A percentile compares a stretch with the other conserved stretches of the same genome.
phyloP scores from a whole-genome alignment of 208 protist genomes.

The Trypanosoma grayi region DNA sequence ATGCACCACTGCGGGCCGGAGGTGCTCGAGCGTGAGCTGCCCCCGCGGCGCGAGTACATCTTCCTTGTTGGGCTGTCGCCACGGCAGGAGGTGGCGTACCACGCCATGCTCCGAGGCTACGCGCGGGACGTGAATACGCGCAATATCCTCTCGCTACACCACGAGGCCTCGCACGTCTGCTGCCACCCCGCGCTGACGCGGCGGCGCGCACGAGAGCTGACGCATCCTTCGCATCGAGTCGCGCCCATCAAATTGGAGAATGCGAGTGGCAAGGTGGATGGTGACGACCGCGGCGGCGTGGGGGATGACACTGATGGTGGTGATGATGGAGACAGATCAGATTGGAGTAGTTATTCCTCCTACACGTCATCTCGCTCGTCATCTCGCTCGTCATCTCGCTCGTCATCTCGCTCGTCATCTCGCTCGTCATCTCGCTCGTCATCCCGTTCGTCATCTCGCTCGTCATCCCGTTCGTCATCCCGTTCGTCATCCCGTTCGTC shows the following conservation, averaged over 20 bases:
- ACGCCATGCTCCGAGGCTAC: constrained; percentile 36
- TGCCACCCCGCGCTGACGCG: constrained; percentile 37
- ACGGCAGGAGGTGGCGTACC: constrained; percentile 71
- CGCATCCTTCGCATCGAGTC: background rate
- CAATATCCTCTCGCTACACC: constrained; percentile 47
- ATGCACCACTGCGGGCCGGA: constrained; percentile 79
- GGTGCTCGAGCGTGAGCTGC: constrained; percentile 64
- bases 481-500: constrained; percentile 1
- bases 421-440: background rate
- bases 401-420: background rate
- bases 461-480: background rate
- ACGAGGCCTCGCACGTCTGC: constrained; percentile 72
- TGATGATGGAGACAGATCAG: background rate
- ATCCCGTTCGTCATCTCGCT: background rate
- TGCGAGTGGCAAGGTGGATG: background rate
- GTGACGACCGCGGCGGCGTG: background rate
- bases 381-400: background rate
- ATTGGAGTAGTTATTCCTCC: background rate
- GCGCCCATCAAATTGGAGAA: background rate
- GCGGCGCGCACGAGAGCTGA: background rate
- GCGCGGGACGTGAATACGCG: constrained; percentile 16
- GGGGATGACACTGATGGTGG: background rate
- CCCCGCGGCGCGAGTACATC: constrained; percentile 60
- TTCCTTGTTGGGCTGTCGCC: constrained; percentile 63
- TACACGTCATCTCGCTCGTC: background rate